Percentiles rank a stretch among this genome's conserved stretches.
phyloP scores from a whole-genome alignment of 1,139 yeast genomes.

The Yamadazyma sp. region DNA sequence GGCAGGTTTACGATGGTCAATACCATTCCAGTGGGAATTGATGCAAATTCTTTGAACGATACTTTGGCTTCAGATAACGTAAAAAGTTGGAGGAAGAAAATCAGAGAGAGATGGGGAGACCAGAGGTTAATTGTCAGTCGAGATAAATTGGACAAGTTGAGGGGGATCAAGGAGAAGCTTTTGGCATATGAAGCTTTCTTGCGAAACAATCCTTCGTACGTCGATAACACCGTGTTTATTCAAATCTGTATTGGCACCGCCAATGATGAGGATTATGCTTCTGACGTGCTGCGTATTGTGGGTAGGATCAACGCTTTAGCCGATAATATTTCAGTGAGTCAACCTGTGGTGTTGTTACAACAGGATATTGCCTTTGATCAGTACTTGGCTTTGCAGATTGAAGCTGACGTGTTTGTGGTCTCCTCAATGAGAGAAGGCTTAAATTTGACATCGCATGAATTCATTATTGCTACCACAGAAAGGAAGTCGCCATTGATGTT shows the following conservation, averaged over 20 bases:
- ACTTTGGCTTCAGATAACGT: slow-evolving; percentile 55
- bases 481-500: slow-evolving; percentile 79
- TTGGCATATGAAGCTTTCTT: slow-evolving; percentile 84
- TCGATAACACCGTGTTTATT: slow-evolving; percentile 70
- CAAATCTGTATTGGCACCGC: slow-evolving; percentile 66
- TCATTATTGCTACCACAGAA: slow-evolving; percentile 70
- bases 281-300: slow-evolving; percentile 74
- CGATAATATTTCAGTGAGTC: slow-evolving; percentile 70
- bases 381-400: slow-evolving; percentile 79
- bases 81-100: slow-evolving; percentile 64
- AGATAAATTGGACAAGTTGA: slow-evolving; percentile 81
- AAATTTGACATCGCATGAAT: slow-evolving; percentile 95
- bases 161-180: slow-evolving; percentile 87
- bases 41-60: slow-evolving; percentile 58
- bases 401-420: slow-evolving; percentile 85
- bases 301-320: slow-evolving; percentile 81
- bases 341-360: slow-evolving; percentile 83
- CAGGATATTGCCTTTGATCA: slow-evolving; percentile 89
- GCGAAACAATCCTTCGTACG: slow-evolving; percentile 65
- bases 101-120: slow-evolving; percentile 75
- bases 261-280: slow-evolving; percentile 59
- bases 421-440: slow-evolving; percentile 95
- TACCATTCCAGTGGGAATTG: slow-evolving; percentile 84
- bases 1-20: slow-evolving; percentile 68
- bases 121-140: slow-evolving; percentile 78